phyloP scores from a whole-genome alignment of 1,284 basidiomycete genomes.

The Trametes versicolor region DNA sequence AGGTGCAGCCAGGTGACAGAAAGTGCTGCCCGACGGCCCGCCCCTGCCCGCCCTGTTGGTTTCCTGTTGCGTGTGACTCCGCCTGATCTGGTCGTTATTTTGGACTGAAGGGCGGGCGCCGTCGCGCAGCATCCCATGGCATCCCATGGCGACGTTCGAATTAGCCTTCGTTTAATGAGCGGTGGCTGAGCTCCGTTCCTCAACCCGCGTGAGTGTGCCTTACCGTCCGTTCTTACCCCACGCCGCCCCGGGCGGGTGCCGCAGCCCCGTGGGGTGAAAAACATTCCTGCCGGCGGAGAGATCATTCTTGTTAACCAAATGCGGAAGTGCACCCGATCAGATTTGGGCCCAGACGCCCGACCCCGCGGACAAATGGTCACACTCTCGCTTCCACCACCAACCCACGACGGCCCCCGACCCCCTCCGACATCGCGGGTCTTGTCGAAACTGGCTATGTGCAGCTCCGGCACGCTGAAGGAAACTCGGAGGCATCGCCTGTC shows the following conservation, averaged over 20 bases:
- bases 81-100: conserved; percentile 16
- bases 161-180: background rate
- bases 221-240: conserved; percentile 11
- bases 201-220: conserved; percentile 5
- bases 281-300: conserved; percentile 16
- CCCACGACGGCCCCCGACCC: background rate
- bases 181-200: background rate
- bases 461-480: background rate
- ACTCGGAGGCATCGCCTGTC: background rate
- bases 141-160: too few relatives aligned
- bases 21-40: conserved; percentile 17
- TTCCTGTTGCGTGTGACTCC: conserved; percentile 19
- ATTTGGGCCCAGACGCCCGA: conserved; percentile 9
- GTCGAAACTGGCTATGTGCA: background rate
- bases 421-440: conserved; percentile 3
- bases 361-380: conserved; percentile 9
- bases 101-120: background rate
- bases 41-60: background rate
- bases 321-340: conserved; percentile 19
- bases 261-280: conserved; percentile 20
- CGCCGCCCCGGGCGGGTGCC: background rate
- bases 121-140: background rate
- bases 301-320: conserved; percentile 27
- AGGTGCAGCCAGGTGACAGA: background rate
- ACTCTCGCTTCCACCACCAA: background rate